A percentile compares a stretch with the other conserved stretches of the same genome.
These are phyloP conservation scores for Grosmannia serpens DNA, from an alignment of 2,329 filamentous ascomycete genomes.

Conservation along the genomic window DNA sequence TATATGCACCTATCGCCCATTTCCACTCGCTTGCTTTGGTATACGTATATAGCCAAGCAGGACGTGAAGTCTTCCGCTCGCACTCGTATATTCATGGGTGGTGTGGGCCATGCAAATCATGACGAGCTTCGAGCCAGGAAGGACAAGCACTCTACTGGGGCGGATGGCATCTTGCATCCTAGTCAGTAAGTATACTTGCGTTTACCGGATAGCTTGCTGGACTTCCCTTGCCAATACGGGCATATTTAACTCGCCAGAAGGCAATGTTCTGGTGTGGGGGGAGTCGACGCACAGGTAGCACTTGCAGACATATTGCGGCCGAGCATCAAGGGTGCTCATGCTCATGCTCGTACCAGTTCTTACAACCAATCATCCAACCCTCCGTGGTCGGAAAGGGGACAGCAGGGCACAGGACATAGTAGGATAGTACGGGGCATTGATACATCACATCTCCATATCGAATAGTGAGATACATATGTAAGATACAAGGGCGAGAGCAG, in stretches of 20 bases:
- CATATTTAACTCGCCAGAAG: not conserved
- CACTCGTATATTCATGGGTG: not conserved
- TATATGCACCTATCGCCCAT: not conserved
- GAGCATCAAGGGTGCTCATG: not conserved
- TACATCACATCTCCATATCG: too few species aligned
- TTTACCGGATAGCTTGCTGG: not conserved
- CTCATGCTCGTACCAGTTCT: not conserved
- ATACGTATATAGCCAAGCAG: not conserved
- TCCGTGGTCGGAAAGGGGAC: too few species aligned
- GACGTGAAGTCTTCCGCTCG: not conserved
- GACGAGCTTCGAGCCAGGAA: not conserved
- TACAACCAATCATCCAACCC: too few species aligned
- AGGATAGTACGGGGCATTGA: too few species aligned
- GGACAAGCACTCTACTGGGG: not conserved
- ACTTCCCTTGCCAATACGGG: not conserved
- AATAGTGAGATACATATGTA: too few species aligned
- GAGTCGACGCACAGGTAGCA: too few species aligned
- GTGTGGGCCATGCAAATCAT: not conserved
- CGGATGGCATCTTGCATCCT: not conserved
- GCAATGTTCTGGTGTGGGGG: not conserved
- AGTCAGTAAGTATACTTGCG: not conserved
- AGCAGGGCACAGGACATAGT: too few species aligned
- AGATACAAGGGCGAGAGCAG: not conserved
- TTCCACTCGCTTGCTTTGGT: not conserved
- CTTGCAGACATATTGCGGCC: too few species aligned